Evolutionary conservation across 768 basidiomycete genomes (phyloP).

Genomic region (Coprinellus aureogranulatus): DNA sequence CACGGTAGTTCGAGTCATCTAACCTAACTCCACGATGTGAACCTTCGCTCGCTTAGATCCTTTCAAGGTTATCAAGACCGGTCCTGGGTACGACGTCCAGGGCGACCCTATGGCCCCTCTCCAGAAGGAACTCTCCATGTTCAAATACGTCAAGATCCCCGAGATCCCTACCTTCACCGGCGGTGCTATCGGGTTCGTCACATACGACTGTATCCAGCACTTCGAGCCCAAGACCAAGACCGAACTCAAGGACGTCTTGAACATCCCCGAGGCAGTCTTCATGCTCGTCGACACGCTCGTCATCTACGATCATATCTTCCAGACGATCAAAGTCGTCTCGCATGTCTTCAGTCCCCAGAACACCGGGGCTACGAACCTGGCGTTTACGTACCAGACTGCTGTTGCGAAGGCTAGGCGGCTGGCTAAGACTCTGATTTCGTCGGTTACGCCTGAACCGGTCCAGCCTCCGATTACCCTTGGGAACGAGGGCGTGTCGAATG

Average conservation of each 20-base stretch:
- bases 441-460: constrained; percentile 57
- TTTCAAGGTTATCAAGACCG: constrained; percentile 86
- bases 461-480: constrained; percentile 69
- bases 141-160: constrained; percentile 88
- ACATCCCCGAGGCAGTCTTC: constrained; percentile 94
- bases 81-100: constrained; percentile 73
- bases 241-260: constrained; percentile 69
- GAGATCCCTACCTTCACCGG: constrained; percentile 94
- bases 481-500: constrained; percentile 75
- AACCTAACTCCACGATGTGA: not conserved
- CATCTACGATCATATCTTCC: constrained; percentile 95
- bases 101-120: constrained; percentile 87
- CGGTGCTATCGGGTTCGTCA: constrained; percentile 95
- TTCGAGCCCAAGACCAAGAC: constrained; percentile 93
- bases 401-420: constrained; percentile 77
- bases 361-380: constrained; percentile 62
- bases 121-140: constrained; percentile 80
- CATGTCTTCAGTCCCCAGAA: constrained; percentile 87
- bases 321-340: constrained; percentile 91
- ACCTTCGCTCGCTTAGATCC: constrained; percentile 80
- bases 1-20: not conserved
- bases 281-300: constrained; percentile 96
- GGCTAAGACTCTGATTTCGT: constrained; percentile 62
- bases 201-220: constrained; percentile 94
- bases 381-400: constrained; percentile 87